Conservation (phyloP, 352 stramenopile species). For the Pseudoperonospora humuli region DNA sequence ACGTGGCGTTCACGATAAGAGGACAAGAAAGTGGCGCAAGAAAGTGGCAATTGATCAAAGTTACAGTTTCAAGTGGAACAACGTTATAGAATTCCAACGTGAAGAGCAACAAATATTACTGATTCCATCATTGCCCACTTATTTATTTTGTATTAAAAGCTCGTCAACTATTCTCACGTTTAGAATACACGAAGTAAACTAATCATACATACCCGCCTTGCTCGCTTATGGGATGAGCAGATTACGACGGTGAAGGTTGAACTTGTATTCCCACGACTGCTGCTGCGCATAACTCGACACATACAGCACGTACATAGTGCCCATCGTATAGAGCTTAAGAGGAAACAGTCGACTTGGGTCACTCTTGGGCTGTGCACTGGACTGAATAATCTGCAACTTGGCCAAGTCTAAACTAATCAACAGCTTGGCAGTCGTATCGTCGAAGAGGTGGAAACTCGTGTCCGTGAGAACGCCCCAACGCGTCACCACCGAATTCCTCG, state of each 20-base stretch:
- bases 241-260: constrained; percentile 58
- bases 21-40: no score
- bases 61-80: no score
- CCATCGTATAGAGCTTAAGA: constrained; percentile 64
- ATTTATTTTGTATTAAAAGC: no score
- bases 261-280: constrained; percentile 75
- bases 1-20: no score
- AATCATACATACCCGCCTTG: no score
- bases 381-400: constrained; percentile 73
- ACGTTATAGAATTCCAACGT: no score
- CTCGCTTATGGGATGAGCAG: constrained; percentile 55
- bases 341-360: constrained; percentile 54
- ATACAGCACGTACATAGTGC: constrained; percentile 65
- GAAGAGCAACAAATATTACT: no score
- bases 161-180: no score
- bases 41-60: no score
- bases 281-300: constrained; percentile 72
- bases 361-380: constrained; percentile 34
- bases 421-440: constrained; percentile 65
- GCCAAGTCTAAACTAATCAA: constrained; percentile 62
- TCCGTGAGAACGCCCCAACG: constrained; percentile 76
- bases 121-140: no score
- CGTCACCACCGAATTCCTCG: constrained; percentile 51
- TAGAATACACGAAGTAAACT: no score
- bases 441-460: constrained; percentile 72